Evolutionary conservation across 129 eudicot genomes (phyloP), one percentile per base, ranked within the genome.

Genomic region (Arctium minus): DNA sequence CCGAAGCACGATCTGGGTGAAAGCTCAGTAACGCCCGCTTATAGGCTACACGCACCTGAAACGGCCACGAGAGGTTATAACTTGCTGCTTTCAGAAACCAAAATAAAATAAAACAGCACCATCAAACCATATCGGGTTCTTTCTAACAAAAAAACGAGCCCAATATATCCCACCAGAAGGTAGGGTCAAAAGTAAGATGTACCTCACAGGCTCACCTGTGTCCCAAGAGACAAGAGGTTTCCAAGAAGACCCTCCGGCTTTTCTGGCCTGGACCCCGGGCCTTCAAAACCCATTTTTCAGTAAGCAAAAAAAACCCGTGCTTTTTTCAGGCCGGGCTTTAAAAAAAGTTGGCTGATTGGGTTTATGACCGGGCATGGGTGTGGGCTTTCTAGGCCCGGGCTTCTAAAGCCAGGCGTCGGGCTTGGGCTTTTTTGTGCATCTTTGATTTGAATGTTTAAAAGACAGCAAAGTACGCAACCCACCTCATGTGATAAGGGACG

Each of bases 21-120:
- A 92, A 96, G 77, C 88, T 86, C 36, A 96, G 46, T 80, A 90
- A 84, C 0, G 99, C 99, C 75, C 87, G 79, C 89, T 96, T 96
- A 78, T 86, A 93, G 40, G 99, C 99, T 56, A 83, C 81, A 35
- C 92, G 97, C 32, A 93, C 97, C 99, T 96, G 90, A 78, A 90
- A 86, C 30, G 38, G 30, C 70, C 53, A 70, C 42, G 64, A 76
- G 30, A 7, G 8, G 37, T 18, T 64, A 75, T 33, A 33, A 36
- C 22, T 39, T 13, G 18, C 68, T 13, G 18, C 68, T n/a, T 56
- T 56, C 27, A 56, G 0, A 5, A 56, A 56, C 2, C n/a, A 17
- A 56, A 56, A 44, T 38, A 38, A 38, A 44, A 44, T 3, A 38
- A 44, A 44, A 11, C 50, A 44, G 50, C 50, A 44, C 50, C 8